Evolutionary conservation across 2,329 filamentous ascomycete genomes (phyloP).

Genomic region (Exophiala spinifera): DNA sequence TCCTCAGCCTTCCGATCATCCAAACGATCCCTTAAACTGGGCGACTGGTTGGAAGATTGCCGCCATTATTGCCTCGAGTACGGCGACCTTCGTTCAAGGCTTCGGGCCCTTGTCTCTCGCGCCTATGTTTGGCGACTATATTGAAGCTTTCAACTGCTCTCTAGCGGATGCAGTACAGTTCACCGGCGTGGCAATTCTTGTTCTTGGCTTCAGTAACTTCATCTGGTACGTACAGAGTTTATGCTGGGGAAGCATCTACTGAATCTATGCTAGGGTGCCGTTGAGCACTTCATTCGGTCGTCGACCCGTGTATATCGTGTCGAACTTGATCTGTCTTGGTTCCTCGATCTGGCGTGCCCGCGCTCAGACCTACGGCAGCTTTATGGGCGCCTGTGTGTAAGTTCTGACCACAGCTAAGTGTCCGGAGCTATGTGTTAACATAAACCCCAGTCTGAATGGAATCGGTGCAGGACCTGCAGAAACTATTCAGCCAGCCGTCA

Average conservation of each 20-base stretch:
- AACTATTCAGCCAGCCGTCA: constrained; percentile 60
- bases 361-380: constrained; percentile 57
- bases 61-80: constrained; percentile 46
- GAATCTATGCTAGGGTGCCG: constrained; percentile 46
- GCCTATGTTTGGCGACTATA: constrained; percentile 59
- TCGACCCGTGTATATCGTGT: constrained; percentile 53
- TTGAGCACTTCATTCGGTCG: constrained; percentile 55
- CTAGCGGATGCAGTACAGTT: constrained; percentile 56
- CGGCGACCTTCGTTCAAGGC: constrained; percentile 53
- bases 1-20: constrained; percentile 49
- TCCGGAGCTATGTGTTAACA: no score
- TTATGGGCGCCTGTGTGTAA: constrained; percentile 59
- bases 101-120: constrained; percentile 55
- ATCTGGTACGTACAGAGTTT: constrained; percentile 45
- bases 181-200: constrained; percentile 55
- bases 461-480: constrained; percentile 62
- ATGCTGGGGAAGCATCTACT: constrained; percentile 12
- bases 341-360: constrained; percentile 58
- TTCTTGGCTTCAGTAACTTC: constrained; percentile 60
- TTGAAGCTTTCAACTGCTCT: constrained; percentile 53
- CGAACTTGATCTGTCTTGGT: constrained; percentile 51
- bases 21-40: constrained; percentile 52
- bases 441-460: constrained; percentile 49
- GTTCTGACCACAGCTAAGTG: not conserved
- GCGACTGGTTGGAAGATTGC: constrained; percentile 47